phyloP scores from a whole-genome alignment of 2,329 filamentous ascomycete genomes.

The Talaromyces sp. region DNA sequence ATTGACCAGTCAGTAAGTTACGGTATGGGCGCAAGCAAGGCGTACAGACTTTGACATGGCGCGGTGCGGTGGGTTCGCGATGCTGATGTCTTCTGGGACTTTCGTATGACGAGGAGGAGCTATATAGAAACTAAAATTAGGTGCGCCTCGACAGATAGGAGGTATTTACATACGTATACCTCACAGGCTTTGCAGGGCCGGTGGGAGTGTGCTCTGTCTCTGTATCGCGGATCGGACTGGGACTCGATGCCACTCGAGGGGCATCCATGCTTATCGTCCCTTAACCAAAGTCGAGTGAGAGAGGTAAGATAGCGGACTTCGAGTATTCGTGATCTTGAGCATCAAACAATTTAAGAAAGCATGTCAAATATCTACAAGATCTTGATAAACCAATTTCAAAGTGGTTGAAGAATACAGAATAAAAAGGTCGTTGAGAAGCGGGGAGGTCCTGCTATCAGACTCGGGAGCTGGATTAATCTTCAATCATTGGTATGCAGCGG shows the following conservation, averaged over 20 bases:
- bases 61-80: conserved; percentile 58
- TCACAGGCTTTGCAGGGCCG: conserved; percentile 22
- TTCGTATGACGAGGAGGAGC: conserved; percentile 57
- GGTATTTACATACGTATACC: conserved; percentile 28
- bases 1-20: conserved; percentile 19
- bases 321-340: background rate
- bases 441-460: conserved; percentile 2
- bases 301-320: background rate
- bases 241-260: conserved; percentile 19
- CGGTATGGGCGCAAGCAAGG: conserved; percentile 10
- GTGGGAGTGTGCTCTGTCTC: conserved; percentile 18
- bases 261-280: conserved; percentile 19
- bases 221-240: conserved; percentile 14
- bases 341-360: background rate
- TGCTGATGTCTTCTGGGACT: conserved; percentile 65
- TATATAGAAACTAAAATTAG: conserved; percentile 26
- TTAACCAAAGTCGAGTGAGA: conserved; percentile 17
- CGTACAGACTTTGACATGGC: conserved; percentile 58
- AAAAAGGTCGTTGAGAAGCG: background rate
- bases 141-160: too few species aligned
- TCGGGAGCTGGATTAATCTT: background rate
- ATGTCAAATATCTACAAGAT: background rate
- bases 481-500: background rate
- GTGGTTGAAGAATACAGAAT: background rate
- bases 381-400: background rate